Conservation (phyloP, 1,139 yeast genomes). For the Kazachstania sp. region DNA sequence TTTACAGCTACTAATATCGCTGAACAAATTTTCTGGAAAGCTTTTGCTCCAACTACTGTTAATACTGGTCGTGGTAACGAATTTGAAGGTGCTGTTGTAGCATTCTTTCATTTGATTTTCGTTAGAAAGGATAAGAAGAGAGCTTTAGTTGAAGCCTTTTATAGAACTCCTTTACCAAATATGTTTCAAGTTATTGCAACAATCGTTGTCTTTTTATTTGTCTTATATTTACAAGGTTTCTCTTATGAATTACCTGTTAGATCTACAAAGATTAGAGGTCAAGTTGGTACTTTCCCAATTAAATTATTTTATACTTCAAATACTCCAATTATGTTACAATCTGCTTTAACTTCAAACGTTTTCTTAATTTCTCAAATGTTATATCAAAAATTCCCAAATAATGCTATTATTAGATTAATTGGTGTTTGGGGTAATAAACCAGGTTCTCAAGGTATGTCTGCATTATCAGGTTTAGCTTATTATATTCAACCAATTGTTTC, state of each 20-base stretch:
- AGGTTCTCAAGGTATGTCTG: conserved; percentile 70
- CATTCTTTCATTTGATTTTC: conserved; percentile 80
- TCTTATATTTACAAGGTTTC: conserved; percentile 91
- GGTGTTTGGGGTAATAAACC: conserved; percentile 88
- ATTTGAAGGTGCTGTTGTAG: conserved; percentile 93
- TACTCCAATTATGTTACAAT: conserved; percentile 94
- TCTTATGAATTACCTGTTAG: conserved; percentile 91
- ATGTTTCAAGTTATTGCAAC: conserved; percentile 87
- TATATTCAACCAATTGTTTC: conserved; percentile 93
- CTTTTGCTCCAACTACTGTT: conserved; percentile 95
- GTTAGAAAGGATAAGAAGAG: conserved; percentile 86
- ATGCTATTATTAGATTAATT: conserved; percentile 63
- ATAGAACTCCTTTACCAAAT: conserved; percentile 88
- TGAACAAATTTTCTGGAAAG: conserved; percentile 96
- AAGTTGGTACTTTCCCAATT: conserved; percentile 85
- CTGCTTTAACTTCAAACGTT: conserved; percentile 85
- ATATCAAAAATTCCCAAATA: conserved; percentile 79
- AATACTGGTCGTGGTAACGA: conserved; percentile 92
- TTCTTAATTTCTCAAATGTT: conserved; percentile 90
- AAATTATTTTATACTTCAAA: conserved; percentile 93
- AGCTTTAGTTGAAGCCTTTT: conserved; percentile 90
- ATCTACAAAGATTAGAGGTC: conserved; percentile 92
- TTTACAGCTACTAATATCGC: conserved; percentile 97
- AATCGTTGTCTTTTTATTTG: conserved; percentile 68
- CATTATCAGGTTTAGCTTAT: conserved; percentile 81